A percentile compares a stretch with the other conserved stretches of the same genome.
phyloP scores from a whole-genome alignment of 257 asterid species.

The Nicotiana obtusifolia region DNA sequence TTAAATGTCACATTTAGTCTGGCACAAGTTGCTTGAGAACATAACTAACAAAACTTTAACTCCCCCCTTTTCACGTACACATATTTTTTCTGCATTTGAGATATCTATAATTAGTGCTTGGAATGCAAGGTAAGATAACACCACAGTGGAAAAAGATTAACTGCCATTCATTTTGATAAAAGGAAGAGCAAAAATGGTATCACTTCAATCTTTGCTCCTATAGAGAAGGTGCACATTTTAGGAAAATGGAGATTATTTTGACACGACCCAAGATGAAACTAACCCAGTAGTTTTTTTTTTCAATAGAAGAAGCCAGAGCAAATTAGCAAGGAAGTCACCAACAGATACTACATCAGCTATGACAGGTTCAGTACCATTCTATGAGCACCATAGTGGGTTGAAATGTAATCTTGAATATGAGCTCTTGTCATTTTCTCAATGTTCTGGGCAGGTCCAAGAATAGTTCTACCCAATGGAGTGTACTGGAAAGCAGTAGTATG shows the following conservation, averaged over 20 bases:
- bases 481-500: slow-evolving; percentile 93
- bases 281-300: background rate
- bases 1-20: background rate
- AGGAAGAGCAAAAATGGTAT: background rate
- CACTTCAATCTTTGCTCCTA: background rate
- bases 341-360: background rate
- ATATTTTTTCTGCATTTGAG: background rate
- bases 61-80: background rate
- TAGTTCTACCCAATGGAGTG: slow-evolving; percentile 77
- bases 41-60: background rate
- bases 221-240: background rate
- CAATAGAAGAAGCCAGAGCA: background rate
- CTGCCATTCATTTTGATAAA: background rate
- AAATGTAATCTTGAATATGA: slow-evolving; percentile 50
- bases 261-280: background rate
- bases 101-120: background rate
- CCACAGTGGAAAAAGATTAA: background rate
- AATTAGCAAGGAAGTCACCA: background rate
- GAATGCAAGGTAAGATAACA: background rate
- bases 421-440: slow-evolving; percentile 45
- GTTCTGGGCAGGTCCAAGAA: slow-evolving; percentile 79
- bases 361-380: slow-evolving; percentile 48
- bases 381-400: slow-evolving; percentile 72
- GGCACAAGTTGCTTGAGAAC: background rate
- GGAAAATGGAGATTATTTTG: background rate